Evolutionary conservation across 345 rosid species (phyloP), one percentile per base, ranked within the genome.

Genomic region (Rhizophora mangle): DNA sequence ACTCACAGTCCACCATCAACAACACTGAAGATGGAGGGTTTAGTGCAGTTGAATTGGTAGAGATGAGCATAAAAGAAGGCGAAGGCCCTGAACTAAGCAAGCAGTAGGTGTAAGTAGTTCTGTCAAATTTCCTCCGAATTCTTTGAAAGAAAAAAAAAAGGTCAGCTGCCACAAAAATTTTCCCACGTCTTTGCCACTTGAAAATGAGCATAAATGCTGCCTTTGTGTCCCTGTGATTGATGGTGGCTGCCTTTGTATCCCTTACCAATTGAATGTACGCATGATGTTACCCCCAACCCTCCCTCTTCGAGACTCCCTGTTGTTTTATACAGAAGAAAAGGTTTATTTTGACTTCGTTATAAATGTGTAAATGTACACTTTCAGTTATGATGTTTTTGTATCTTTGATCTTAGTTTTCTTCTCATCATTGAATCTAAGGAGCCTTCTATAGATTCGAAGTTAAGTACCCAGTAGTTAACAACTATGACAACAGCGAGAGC

Each of bases 1-100:
- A 92, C 68, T 86, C 99, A 0, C 89, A 83, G 68, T 89, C 93
- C 8, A 84, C 93, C 19, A 85, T 88, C 0, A 78, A 84, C 69
- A 78, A 84, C 69, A 78, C 89, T 2, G 96, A 86, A 22, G 96
- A 89, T 36, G 86, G 86, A 6, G 90, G 87, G 22, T 88, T 91
- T 70, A 47, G 79, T 52, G 71, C 86, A 22, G 79, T 85, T 13
- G 91, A 88, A 73, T 76, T 90, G 86, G 84, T 78, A 68, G 93
- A 83, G 65, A 87, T 91, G 99, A 95, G 79, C 77, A 86, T 92
- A 73, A 80, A 87, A 78, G 99, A 95, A 83, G 93, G 58, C 10
- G 99, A 95, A 83, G 93, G 58, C 10, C 37, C 88, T 11, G 95
- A 95, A 78, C 53, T 54, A 59, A 76, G 84, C 59, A 85, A 83